phyloP scores from a whole-genome alignment of 345 rosid species.

The Eucalyptus erythrocorys region DNA sequence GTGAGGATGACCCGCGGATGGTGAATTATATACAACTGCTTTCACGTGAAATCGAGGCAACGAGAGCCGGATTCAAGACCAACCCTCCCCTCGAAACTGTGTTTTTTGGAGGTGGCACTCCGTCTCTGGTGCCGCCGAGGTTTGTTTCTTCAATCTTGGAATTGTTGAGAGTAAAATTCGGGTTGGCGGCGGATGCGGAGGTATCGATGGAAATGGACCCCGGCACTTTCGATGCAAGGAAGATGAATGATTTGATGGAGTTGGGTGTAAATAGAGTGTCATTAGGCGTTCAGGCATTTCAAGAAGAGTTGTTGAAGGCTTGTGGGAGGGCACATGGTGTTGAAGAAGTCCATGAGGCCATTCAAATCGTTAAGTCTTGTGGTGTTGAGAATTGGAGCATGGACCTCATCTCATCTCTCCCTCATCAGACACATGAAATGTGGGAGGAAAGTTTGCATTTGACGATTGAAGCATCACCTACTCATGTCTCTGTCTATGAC shows the following conservation, averaged over 20 bases:
- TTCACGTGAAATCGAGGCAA: slow-evolving; percentile 44
- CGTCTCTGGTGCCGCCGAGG: slow-evolving; percentile 81
- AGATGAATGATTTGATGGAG: slow-evolving; percentile 39
- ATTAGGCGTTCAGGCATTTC: slow-evolving; percentile 90
- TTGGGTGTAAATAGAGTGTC: slow-evolving; percentile 95
- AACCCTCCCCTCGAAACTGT: slow-evolving; percentile 47
- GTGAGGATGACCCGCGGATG: slow-evolving; percentile 58
- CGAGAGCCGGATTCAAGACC: slow-evolving; percentile 17
- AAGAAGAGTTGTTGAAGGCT: slow-evolving; percentile 67
- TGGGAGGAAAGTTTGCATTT: slow-evolving; percentile 80
- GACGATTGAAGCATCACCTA: slow-evolving; percentile 44
- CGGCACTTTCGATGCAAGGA: slow-evolving; percentile 62
- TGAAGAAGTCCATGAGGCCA: slow-evolving; percentile 63
- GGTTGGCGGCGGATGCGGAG: slow-evolving; percentile 52
- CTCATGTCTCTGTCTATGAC: slow-evolving; percentile 87
- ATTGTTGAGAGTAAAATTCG: slow-evolving; percentile 43
- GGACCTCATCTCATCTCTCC: slow-evolving; percentile 92
- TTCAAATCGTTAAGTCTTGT: slow-evolving; percentile 44
- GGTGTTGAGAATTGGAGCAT: slow-evolving; percentile 85
- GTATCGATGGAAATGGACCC: slow-evolving; percentile 98
- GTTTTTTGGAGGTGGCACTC: slow-evolving; percentile 95
- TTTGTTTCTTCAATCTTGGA: slow-evolving; percentile 54
- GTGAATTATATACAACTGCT: slow-evolving; percentile 40
- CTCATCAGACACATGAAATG: slow-evolving; percentile 69
- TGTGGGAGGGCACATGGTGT: slow-evolving; percentile 94